Base-by-base conservation (phyloP, 108 stramenopile genomes). In the Cyclotella atomus region DNA sequence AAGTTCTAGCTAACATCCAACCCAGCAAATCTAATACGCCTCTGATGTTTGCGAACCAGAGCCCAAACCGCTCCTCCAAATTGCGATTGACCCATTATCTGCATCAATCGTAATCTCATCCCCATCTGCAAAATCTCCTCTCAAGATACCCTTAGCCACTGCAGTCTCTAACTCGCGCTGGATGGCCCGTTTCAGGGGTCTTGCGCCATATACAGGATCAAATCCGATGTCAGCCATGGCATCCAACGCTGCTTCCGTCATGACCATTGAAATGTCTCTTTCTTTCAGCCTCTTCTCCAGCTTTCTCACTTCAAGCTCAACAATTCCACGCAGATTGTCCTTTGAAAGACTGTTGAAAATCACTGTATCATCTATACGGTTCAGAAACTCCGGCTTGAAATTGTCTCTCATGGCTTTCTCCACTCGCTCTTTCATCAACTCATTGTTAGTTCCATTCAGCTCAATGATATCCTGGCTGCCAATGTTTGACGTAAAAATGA, bases 321-420 rank as follows among this genome's bases (percentile, higher is more conserved):
- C 95, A 80, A 99, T 99, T n/a, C 85, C 77, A 43, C 95, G 88
- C 56, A 99, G 87, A 53, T 95, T 79, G 2, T 83, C 72, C 76
- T 89, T 94, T 59, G 77, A 70, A 8, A 99, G 88, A 54, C 92
- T 88, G 69, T 93, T 93, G 91, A 99, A 99, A 66, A 98, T 93
- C 46, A 98, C 96, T 19, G 91, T 82, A 64, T 99, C 98, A 70
- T 98, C 98, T 65, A 99, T 87, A 60, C 99, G 88, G 74, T 99
- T 99, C 68, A 99, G 83, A 80, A 99, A 98, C 82, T 99, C 99
- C 0, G 99, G 99, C 21, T 91, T 85, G 88, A 99, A 99, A 34
- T 92, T 71, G n/a, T 91, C 89, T 71, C 70, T 88, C 94, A 93
- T 92, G 0, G 91, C 94, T 32, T 85, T 24, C n/a, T 68, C 78